These are phyloP conservation scores for Serendipita vermifera DNA, from an alignment of 768 basidiomycete genomes.

Conservation along the genomic window DNA sequence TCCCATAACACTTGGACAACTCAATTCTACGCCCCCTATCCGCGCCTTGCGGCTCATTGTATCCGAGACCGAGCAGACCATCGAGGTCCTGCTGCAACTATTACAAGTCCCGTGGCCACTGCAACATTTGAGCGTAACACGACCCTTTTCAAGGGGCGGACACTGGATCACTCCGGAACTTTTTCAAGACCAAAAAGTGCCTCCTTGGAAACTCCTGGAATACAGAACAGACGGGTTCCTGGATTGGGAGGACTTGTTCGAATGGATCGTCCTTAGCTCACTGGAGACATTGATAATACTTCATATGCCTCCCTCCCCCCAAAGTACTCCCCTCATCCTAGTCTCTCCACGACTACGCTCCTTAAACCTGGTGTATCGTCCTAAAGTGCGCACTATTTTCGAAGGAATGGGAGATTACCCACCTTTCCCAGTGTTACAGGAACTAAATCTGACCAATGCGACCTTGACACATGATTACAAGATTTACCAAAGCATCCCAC, in stretches of 20 bases:
- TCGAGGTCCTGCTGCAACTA: background rate
- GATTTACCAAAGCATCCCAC: background rate
- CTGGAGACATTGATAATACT: background rate
- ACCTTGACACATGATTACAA: background rate
- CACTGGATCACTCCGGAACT: background rate
- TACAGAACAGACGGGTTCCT: slow-evolving; percentile 1
- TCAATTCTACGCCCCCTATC: background rate
- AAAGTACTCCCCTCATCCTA: background rate
- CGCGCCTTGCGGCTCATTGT: background rate
- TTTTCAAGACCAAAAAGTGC: background rate
- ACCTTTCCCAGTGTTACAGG: background rate
- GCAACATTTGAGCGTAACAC: background rate
- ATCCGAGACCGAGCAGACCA: background rate
- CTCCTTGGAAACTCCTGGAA: background rate
- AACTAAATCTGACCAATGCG: slow-evolving; percentile 1
- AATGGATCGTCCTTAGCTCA: background rate
- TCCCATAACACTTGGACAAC: background rate
- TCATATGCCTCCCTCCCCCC: background rate
- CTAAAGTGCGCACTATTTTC: background rate
- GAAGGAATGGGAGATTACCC: slow-evolving; percentile 5
- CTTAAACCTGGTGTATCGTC: background rate
- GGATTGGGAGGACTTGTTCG: background rate
- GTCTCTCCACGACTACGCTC: background rate
- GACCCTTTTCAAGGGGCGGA: background rate
- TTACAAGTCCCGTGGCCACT: background rate